Conservation (phyloP, 2,329 filamentous ascomycete genomes). For the Triangularia setosa region DNA sequence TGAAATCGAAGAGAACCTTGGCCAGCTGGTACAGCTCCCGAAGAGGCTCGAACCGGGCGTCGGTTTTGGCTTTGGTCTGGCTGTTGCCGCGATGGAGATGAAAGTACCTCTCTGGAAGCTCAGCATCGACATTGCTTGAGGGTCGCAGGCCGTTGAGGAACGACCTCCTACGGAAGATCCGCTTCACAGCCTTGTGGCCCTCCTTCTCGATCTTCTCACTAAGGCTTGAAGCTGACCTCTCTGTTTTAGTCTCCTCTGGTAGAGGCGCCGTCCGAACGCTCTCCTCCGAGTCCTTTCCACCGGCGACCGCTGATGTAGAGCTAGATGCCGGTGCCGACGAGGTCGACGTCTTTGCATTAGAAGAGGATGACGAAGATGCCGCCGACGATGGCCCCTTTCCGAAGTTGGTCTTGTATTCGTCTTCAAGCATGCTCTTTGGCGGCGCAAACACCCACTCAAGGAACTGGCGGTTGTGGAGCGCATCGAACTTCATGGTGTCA, state of each 20-base stretch:
- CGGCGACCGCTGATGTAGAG: constrained; percentile 40
- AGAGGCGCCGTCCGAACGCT: constrained; percentile 21
- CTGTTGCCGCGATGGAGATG: constrained; percentile 78
- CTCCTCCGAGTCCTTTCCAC: constrained; percentile 5
- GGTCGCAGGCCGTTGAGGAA: constrained; percentile 53
- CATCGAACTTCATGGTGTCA: constrained; percentile 99
- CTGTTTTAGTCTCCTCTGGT: constrained; percentile 2
- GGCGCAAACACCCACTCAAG: constrained; percentile 97
- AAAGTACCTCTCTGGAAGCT: constrained; percentile 73
- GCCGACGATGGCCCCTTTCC: neutral
- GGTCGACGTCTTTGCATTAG: constrained; percentile 21
- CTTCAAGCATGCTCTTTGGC: constrained; percentile 70
- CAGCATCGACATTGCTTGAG: constrained; percentile 42
- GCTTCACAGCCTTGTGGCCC: constrained; percentile 38
- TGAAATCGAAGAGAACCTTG: constrained; percentile 96
- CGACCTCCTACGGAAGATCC: constrained; percentile 58
- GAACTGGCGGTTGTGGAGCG: constrained; percentile 92
- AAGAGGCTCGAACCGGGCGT: constrained; percentile 80
- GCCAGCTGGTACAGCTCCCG: constrained; percentile 89
- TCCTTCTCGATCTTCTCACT: constrained; percentile 37
- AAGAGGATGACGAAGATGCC: constrained; percentile 32
- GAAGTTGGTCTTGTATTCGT: constrained; percentile 50
- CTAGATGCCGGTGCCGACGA: constrained; percentile 33
- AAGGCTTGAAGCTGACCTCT: constrained; percentile 26
- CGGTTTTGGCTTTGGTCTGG: constrained; percentile 72